phyloP scores from a whole-genome alignment of 73 alveolate species.

The Paramecium sonneborni region DNA sequence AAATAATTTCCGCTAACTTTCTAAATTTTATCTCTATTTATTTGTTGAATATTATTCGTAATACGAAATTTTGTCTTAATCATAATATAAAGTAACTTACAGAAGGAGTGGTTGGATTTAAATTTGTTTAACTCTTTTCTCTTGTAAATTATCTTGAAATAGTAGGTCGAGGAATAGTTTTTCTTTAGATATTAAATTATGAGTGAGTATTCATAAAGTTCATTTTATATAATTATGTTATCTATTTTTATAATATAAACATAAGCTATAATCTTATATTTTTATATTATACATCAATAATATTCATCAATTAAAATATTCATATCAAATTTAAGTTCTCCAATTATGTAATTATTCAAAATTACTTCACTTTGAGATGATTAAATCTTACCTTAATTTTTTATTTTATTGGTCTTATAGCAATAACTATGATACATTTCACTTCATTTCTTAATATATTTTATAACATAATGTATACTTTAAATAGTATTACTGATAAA shows the following conservation, averaged over 20 bases:
- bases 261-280: neutral
- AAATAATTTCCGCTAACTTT: neutral
- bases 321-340: too few species aligned
- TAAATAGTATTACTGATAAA: too few species aligned
- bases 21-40: neutral
- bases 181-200: neutral
- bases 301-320: neutral
- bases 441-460: too few species aligned
- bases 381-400: too few species aligned
- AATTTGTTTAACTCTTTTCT: neutral
- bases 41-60: neutral
- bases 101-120: neutral
- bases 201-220: slow-evolving; percentile 10
- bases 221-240: neutral
- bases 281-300: neutral
- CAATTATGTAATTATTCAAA: too few species aligned
- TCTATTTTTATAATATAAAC: neutral
- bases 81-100: neutral
- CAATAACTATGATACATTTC: too few species aligned
- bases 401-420: too few species aligned
- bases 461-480: too few species aligned
- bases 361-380: too few species aligned
- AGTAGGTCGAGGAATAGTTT: neutral
- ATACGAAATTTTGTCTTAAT: neutral
- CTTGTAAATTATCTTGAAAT: neutral